A percentile compares a stretch with the other conserved stretches of the same genome.
These are phyloP conservation scores for Cyanophora paradoxa DNA, from an alignment of 78 protist genomes.

Conservation along the genomic window DNA sequence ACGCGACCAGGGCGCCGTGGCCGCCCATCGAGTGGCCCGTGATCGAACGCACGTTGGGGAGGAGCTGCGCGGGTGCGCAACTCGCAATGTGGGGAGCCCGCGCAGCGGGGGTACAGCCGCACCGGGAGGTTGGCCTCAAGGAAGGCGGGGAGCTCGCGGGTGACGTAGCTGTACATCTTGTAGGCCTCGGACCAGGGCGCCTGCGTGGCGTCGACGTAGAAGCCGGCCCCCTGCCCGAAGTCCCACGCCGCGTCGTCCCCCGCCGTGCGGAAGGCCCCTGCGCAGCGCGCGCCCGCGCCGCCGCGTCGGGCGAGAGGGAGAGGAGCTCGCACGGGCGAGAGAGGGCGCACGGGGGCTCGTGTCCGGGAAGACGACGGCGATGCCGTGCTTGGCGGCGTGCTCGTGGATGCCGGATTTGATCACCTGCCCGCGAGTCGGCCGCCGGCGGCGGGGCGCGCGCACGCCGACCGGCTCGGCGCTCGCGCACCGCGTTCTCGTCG, in stretches of 20 bases:
- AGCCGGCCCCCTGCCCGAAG: constrained; percentile 41
- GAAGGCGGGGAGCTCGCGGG: constrained; percentile 57
- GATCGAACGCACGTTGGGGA: neutral
- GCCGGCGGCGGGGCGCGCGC: neutral
- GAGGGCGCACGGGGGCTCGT: constrained; percentile 58
- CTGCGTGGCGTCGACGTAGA: constrained; percentile 74
- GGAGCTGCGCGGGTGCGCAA: no score
- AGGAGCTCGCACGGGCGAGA: neutral
- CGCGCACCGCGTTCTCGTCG: constrained; percentile 69
- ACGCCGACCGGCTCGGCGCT: constrained; percentile 13
- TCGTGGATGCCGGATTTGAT: constrained; percentile 45
- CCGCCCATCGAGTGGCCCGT: constrained; percentile 79
- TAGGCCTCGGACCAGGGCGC: constrained; percentile 56
- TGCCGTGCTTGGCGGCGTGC: constrained; percentile 31
- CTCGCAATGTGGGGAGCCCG: no score
- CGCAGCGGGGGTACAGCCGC: no score
- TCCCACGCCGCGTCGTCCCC: constrained; percentile 51
- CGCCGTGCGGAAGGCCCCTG: no score
- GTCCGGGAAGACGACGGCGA: constrained; percentile 71
- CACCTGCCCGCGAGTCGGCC: neutral
- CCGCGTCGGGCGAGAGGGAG: constrained; percentile 1
- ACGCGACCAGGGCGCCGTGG: constrained; percentile 70
- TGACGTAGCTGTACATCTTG: constrained; percentile 76
- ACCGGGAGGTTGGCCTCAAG: constrained; percentile 15
- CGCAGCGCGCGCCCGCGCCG: constrained; percentile 48